Base-by-base conservation (phyloP, 345 rosid species). In the Corchorus capsularis region DNA sequence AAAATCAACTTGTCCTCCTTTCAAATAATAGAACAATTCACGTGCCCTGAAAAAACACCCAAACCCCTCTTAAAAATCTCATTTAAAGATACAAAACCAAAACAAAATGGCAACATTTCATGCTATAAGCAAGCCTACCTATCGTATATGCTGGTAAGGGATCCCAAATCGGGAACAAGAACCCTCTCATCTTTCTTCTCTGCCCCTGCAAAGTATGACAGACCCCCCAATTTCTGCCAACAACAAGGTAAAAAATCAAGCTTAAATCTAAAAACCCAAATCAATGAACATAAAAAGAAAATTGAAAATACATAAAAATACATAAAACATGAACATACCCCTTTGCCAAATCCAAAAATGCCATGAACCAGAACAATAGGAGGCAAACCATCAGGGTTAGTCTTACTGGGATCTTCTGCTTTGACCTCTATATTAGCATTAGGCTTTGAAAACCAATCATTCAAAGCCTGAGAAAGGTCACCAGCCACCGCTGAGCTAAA, bases 271-370 rank as follows among this genome's bases (percentile, higher is more conserved):
- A 8, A 77, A 75, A 39, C 8, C 46, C 67, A 41, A 37, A 4
- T n/a, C 6, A 17, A 53, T n/a, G 8, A 64, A 27, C 70, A 50
- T 1, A 12, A 6, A 41, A 46, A 45, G 6, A 22, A n/a, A 63
- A 10, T 59, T 19, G 4, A 56, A 57, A 55, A n/a, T 39, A 39
- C 0, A 47, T 17, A 1, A 10, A 27, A 39, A 39, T 11, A 49
- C 22, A 46, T n/a, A 46, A 52, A 74, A 71, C 8, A 52, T 54
- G 37, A 19, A 66, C 80, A 41, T 75, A 96, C 98, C 90, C 98
- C 99, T 87, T 96, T 89, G 17, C 99, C 99, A 83, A 96, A 96
- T 70, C 99, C 99, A 64, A 96, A 96, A 84, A 96, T 94, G 60
- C 99, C 99, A 83, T 96, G 99, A 37, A 96, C 94, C 62, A 96